Evolutionary conservation across 1,284 basidiomycete species (phyloP).

Genomic region (Phylloporus gajari): DNA sequence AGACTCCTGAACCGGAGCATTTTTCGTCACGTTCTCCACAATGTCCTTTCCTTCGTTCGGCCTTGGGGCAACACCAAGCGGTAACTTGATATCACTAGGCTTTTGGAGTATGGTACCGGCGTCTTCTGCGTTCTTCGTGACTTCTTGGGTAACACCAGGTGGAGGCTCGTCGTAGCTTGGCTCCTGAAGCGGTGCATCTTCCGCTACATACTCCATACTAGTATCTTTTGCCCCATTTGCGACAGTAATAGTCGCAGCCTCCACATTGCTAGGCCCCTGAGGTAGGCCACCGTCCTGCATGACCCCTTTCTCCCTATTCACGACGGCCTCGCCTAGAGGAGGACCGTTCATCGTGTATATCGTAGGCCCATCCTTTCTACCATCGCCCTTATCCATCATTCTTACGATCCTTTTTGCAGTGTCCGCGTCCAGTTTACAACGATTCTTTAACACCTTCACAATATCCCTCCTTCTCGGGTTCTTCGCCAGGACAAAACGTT

Average conservation of each 20-base stretch:
- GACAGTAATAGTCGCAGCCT: too few species aligned
- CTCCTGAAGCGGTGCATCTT: too few species aligned
- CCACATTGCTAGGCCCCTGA: too few species aligned
- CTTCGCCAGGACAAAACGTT: slow-evolving; percentile 28
- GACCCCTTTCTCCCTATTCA: background rate
- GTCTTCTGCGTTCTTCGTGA: too few species aligned
- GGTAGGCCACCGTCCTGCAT: background rate
- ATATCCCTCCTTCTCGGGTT: slow-evolving; percentile 32
- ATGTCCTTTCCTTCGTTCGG: background rate
- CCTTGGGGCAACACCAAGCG: too few species aligned
- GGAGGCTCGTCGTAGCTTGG: too few species aligned
- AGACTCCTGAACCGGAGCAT: background rate
- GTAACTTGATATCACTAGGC: background rate
- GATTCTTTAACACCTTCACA: slow-evolving; percentile 33
- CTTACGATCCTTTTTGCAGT: slow-evolving; percentile 37
- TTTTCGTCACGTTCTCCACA: background rate
- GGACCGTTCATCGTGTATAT: background rate
- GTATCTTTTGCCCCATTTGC: too few species aligned
- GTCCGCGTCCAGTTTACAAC: slow-evolving; percentile 41
- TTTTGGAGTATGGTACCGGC: background rate
- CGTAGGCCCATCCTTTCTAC: background rate
- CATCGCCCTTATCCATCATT: slow-evolving; percentile 37
- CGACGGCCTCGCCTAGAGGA: background rate
- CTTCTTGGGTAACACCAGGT: too few species aligned
- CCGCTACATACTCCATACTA: too few species aligned